Evolutionary conservation across 108 stramenopile species (phyloP), one percentile per base, ranked within the genome.

Genomic region (Schizochytrium sp.): DNA sequence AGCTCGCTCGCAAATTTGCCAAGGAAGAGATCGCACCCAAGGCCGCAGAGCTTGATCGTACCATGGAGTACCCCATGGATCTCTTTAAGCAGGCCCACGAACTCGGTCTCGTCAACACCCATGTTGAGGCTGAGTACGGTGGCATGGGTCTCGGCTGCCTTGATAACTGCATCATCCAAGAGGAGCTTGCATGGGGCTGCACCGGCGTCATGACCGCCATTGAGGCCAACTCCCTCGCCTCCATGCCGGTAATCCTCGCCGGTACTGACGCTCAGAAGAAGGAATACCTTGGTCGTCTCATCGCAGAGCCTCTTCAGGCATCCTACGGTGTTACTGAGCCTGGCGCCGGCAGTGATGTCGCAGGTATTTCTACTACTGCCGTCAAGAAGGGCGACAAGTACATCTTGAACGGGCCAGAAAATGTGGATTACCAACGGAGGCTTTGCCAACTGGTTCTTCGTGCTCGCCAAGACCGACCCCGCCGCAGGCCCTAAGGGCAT

Each of bases 181-280:
- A 91, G 89, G 91, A 91, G 91, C 73, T 91, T 12, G 91, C 91
- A 4, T 87, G 73, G 47, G 91, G 91, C 57, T 91, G 91, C 87
- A 88, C 89, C 50, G 91, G 91, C 56, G 60, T 91, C 15, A 72
- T 61, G 87, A 91, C 91, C 7, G 91, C 91, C 87, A 87, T 91
- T 45, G 91, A 91, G 89, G 91, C 89, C 83, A 91, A 91, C 87
- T 46, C 72, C n/a, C 91, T 91, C 46, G 91, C 89, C 17, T 13
- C 56, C 42, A 89, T 89, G 87, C 91, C 91, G 7, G 60, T 91
- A 8, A 83, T 91, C 40, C 56, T 91, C 8, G 91, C 87, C 2
- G 91, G 89, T 56, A 87, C 5, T 56, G 89, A 89, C 50, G 89
- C 13, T 61, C 91, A 89, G 87, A 91, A 91, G 91, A 91, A 89